Conservation (phyloP, 2,329 filamentous ascomycete species). For the Xylaria sp. region DNA sequence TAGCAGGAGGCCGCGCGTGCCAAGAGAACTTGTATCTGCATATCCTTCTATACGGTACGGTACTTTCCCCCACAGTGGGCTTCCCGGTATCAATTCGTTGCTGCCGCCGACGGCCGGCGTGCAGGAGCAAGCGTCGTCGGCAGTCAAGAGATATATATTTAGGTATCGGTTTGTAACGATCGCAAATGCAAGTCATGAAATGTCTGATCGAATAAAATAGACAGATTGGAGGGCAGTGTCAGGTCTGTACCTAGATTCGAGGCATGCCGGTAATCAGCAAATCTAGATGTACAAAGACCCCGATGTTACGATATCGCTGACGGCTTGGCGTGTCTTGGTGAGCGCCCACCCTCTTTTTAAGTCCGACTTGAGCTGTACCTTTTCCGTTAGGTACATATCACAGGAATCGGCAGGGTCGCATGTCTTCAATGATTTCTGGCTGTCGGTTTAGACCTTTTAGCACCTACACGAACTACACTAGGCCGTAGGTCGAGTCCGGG, state of each 20-base stretch:
- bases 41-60: background rate
- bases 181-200: background rate
- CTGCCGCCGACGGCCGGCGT: background rate
- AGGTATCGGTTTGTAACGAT: too few species aligned
- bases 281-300: background rate
- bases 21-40: background rate
- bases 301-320: background rate
- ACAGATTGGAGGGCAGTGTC: background rate
- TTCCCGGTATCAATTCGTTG: background rate
- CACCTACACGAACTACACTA: background rate
- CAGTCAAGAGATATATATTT: background rate
- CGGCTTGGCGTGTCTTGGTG: background rate
- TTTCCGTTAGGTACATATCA: too few species aligned
- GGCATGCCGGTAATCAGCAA: background rate
- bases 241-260: background rate
- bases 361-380: too few species aligned
- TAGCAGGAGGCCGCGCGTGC: too few species aligned
- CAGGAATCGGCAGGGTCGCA: too few species aligned
- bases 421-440: background rate
- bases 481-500: slow-evolving; percentile 8
- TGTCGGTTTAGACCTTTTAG: background rate
- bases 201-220: background rate
- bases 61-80: background rate
- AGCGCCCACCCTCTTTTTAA: too few species aligned
- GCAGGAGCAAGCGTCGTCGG: background rate